Base-by-base conservation (phyloP, 1,284 basidiomycete species). In the Malassezia japonica region DNA sequence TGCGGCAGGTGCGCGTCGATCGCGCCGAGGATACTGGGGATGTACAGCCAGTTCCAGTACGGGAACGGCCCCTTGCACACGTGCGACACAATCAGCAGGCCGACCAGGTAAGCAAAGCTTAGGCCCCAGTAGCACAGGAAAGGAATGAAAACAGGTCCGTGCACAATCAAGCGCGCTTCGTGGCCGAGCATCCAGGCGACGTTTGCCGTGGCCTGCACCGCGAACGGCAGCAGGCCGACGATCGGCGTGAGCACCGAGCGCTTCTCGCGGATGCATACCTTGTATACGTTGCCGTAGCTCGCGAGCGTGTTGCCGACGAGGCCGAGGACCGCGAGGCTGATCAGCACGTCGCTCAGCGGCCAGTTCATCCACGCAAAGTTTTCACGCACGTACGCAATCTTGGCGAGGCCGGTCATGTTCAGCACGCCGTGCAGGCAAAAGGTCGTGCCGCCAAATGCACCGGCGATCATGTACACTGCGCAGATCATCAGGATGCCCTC, bases 401-500 rank as follows among this genome's bases (percentile, higher is more conserved):
- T 71, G 24, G 81, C 78, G 12, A 89, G 70, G 16, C 77, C 76
- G 9, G 81, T 76, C 57, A 85, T 75, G 1, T 81, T 79, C 34
- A 87, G 77, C 48, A 87, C 74, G 18, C 79, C 80, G 16, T 80
- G 79, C 61, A 90, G 85, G 89, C 91, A 96, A 73, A 95, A 84
- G 1, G 78, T 74, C 2, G 88, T 73, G 39, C 53, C 65, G 12
- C 61, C 59, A 9, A 57, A 46, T 2, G 50, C 33, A 2, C 48
- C 89, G 10, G 86, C 85, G 48, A 94, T 76, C 21, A 83, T 62
- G 75, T 85, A 96, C 52, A 96, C 82, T 10, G 65, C 72, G 24
- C 85, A 79, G 53, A 96, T 84, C 74, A 96, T 80, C 42, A 98
- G 76, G 63, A 98, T 95, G 8, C 92, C 92, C 74, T 96, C 92